phyloP scores from a whole-genome alignment of 2,329 filamentous ascomycete genomes.

The Fusarium sp. region DNA sequence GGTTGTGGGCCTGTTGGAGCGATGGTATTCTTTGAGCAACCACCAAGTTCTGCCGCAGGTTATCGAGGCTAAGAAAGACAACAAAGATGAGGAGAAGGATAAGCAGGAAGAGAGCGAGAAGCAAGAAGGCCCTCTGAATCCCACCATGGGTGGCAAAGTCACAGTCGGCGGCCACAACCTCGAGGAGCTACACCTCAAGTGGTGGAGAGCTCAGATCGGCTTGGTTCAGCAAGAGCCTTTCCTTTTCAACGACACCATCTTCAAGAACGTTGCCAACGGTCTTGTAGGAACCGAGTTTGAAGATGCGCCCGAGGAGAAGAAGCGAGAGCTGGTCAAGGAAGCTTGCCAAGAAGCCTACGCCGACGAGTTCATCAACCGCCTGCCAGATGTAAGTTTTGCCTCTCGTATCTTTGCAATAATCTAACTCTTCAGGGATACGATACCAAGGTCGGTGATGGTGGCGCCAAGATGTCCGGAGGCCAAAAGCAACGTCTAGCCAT shows the following conservation, averaged over 20 bases:
- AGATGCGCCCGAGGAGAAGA: constrained; percentile 52
- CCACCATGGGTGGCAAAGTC: constrained; percentile 8
- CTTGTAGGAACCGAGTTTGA: constrained; percentile 54
- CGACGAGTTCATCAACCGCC: constrained; percentile 63
- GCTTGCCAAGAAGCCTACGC: constrained; percentile 66
- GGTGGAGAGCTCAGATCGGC: constrained; percentile 40
- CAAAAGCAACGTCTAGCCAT: constrained; percentile 69
- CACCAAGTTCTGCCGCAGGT: constrained; percentile 28
- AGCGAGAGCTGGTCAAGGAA: constrained; percentile 55
- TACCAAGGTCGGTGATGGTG: constrained; percentile 64
- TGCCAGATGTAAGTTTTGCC: constrained; percentile 53
- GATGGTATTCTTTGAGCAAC: constrained; percentile 67
- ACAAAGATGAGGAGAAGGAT: background rate
- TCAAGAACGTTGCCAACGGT: constrained; percentile 62
- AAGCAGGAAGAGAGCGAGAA: background rate
- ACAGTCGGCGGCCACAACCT: constrained; percentile 3
- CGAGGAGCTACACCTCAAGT: constrained; percentile 33
- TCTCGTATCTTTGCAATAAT: constrained; percentile 17
- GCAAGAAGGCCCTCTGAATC: background rate
- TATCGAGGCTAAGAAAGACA: background rate
- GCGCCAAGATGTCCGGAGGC: constrained; percentile 66
- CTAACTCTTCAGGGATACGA: constrained; percentile 54
- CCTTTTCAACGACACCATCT: constrained; percentile 62
- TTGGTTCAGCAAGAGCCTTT: constrained; percentile 68
- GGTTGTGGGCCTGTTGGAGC: constrained; percentile 48